Percentiles rank a stretch among this genome's conserved stretches.
Evolutionary conservation across 2,329 filamentous ascomycete species (phyloP).

Genomic region (Aschersonia sp.): DNA sequence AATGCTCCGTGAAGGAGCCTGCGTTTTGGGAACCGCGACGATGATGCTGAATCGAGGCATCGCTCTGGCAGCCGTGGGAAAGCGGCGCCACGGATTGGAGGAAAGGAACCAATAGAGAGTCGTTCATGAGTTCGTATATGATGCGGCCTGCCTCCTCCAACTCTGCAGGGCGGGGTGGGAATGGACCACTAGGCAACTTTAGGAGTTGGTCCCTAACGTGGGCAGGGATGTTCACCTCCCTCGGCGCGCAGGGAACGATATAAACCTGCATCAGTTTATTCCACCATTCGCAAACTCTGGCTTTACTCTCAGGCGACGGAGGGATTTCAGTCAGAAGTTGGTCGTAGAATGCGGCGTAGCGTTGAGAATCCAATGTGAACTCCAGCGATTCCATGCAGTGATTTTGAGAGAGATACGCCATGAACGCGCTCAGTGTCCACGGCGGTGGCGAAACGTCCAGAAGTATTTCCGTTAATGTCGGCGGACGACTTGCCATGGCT

Average conservation of each 20-base stretch:
- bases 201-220: slow-evolving; percentile 73
- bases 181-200: slow-evolving; percentile 32
- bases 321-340: slow-evolving; percentile 24
- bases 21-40: slow-evolving; percentile 3
- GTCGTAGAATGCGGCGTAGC: slow-evolving; percentile 52
- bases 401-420: slow-evolving; percentile 91
- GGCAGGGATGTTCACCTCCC: slow-evolving; percentile 82
- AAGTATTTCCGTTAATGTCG: slow-evolving; percentile 75
- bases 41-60: slow-evolving; percentile 24
- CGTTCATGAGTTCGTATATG: slow-evolving; percentile 93
- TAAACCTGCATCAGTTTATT: slow-evolving; percentile 79
- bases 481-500: slow-evolving; percentile 26
- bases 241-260: slow-evolving; percentile 68
- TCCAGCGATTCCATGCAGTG: slow-evolving; percentile 94
- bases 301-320: slow-evolving; percentile 28
- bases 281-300: slow-evolving; percentile 72
- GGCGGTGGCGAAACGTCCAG: slow-evolving; percentile 74
- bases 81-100: slow-evolving; percentile 48
- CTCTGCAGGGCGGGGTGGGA: slow-evolving; percentile 57
- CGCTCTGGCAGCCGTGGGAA: slow-evolving; percentile 18
- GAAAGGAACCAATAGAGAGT: slow-evolving; percentile 86
- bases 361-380: slow-evolving; percentile 86
- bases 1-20: slow-evolving; percentile 1
- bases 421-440: slow-evolving; percentile 85
- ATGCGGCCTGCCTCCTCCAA: slow-evolving; percentile 75